Evolutionary conservation across 768 basidiomycete species (phyloP), one percentile per base, ranked within the genome.

Genomic region (Termitomyces sp.): DNA sequence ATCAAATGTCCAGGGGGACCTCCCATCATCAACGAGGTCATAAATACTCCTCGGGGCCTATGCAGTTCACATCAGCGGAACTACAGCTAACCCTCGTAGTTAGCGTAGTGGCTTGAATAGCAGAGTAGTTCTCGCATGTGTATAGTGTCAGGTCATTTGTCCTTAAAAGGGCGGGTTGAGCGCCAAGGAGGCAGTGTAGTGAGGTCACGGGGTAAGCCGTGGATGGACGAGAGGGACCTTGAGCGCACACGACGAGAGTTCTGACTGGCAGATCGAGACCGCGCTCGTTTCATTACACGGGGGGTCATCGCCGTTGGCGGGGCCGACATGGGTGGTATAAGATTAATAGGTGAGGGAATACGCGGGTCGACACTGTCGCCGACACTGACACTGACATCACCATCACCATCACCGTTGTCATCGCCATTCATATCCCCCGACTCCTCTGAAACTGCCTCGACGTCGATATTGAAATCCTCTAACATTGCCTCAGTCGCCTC

Each of bases 251-350:
- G 59, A 29, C 58, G 62, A 29, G 56, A 57, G 37, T 35, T 25
- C 23, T 62, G 56, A 40, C 56, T 55, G n/a, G 56, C 53, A 9
- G 56, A 59, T n/a, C 43, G 56, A 25, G 64, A 63, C 35, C 64
- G 60, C 37, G 62, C 62, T 58, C 64, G 62, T 60, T 65, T 65
- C 58, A 54, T 62, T 47, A 56, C 42, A 34, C 62, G 56, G 34
- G 59, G 55, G 17, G 56, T 59, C 37, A 60, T 51, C 25, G 42
- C 38, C 48, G 17, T 27, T 19, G 41, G 32, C 44, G 61, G 55
- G 34, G 59, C 27, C 42, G 57, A 62, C 50, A 53, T 56, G 31
- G 59, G 34, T 40, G 56, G 51, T 62, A 57, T 45, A 59, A 54
- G 41, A 29, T 35, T 44, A 56, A 32, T 50, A 56, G 38, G 38